Base-by-base conservation (phyloP, 768 basidiomycete genomes). In the Tulasnella sp. region DNA sequence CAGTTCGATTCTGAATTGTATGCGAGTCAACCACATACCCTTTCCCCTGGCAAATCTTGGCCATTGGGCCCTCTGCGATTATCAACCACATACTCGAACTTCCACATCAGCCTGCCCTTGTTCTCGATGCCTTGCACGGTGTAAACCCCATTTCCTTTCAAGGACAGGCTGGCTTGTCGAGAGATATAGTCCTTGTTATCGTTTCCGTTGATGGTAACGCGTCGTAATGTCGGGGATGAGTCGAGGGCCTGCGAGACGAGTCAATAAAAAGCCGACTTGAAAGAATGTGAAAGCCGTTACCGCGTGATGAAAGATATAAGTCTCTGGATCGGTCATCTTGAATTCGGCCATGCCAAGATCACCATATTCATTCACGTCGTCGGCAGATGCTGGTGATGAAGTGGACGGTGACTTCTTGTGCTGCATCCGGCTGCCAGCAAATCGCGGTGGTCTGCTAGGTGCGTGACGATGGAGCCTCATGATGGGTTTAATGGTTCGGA, bases 71-170 rank as follows among this genome's bases (percentile, higher is more conserved):
- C 70, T 54, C 73, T 70, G 30, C 80, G 75, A 63, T 87, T 81
- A 42, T 79, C 78, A 9, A 92, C 84, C 30, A 82, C 66, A 67
- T 92, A 92, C 57, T 87, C 84, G 63, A 92, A 84, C 58, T 80
- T 79, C 91, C 90, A 92, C 22, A 72, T 71, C 17, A 87, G 70
- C 59, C 76, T 79, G 21, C 68, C 67, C 29, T 71, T 68, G 12
- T 74, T 70, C 67, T 92, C 90, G 29, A 71, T 73, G 8, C 88
- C 89, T 27, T 76, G 76, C 11, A 91, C 82, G 11, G 77, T 78
- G 69, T 89, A 92, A 5, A 88, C 80, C 0, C 89, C 88, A 55
- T 83, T 86, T 2, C 74, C 66, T 68, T 83, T 87, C 61, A 89
- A 71, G 48, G 72, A 73, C 46, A 92, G 75, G 30, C 78, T 78